These are phyloP conservation scores for Lachnellula subtilissima DNA, from an alignment of 2,329 filamentous ascomycete genomes.

Conservation along the genomic window DNA sequence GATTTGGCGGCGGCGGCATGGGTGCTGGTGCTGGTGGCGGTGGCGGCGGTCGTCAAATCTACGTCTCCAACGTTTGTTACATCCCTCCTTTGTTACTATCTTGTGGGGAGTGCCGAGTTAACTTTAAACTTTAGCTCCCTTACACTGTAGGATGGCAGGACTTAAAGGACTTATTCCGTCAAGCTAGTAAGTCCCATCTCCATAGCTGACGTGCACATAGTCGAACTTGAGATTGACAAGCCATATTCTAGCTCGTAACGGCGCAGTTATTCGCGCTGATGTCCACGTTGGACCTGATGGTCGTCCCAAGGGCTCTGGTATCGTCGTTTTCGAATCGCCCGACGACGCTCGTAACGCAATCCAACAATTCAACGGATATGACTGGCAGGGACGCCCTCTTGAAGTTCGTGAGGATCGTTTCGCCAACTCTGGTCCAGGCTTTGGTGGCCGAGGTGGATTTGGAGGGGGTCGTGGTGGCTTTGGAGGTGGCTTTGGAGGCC, in stretches of 20 bases:
- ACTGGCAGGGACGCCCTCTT: slow-evolving; percentile 90
- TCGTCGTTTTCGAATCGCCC: slow-evolving; percentile 91
- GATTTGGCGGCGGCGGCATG: slow-evolving; percentile 37
- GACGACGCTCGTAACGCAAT: slow-evolving; percentile 96
- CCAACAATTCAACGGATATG: slow-evolving; percentile 95
- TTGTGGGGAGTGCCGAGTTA: slow-evolving; percentile 33
- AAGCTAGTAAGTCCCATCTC: slow-evolving; percentile 70
- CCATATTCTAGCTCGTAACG: slow-evolving; percentile 50
- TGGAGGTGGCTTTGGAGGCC: slow-evolving; percentile 53
- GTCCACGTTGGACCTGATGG: slow-evolving; percentile 90
- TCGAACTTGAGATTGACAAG: slow-evolving; percentile 20
- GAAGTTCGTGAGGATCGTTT: slow-evolving; percentile 97
- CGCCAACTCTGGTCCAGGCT: slow-evolving; percentile 54
- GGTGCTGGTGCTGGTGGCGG: slow-evolving; percentile 54
- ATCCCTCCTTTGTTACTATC: slow-evolving; percentile 27
- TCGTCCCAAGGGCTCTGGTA: slow-evolving; percentile 91
- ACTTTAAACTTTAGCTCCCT: slow-evolving; percentile 64
- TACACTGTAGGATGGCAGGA: slow-evolving; percentile 99
- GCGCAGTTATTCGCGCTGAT: slow-evolving; percentile 87
- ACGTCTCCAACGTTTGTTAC: slow-evolving; percentile 92
- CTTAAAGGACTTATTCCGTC: slow-evolving; percentile 95
- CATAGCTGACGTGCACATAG: slow-evolving; percentile 24
- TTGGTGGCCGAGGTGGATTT: slow-evolving; percentile 38
- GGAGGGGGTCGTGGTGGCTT: slow-evolving; percentile 52
- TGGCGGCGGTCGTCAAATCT: slow-evolving; percentile 81